A percentile compares a stretch with the other conserved stretches of the same genome.
These are phyloP conservation scores for Hanseniaspora hatyaiensis DNA, from an alignment of 805 yeast genomes.

Conservation along the genomic window DNA sequence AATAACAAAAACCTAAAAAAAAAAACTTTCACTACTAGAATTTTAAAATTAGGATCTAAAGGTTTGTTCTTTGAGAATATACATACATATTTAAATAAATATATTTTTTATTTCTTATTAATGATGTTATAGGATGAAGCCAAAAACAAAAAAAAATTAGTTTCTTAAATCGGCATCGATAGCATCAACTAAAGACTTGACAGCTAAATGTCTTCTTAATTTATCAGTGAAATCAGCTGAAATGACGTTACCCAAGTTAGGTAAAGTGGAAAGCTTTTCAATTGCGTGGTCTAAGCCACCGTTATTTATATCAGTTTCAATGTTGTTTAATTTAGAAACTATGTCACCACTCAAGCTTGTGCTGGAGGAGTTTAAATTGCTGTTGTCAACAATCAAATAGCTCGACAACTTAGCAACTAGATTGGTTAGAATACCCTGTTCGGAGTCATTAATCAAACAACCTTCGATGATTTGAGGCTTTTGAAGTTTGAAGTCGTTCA, in stretches of 20 bases:
- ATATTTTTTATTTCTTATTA: no score
- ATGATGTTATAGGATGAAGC: background rate
- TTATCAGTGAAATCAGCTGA: constrained; percentile 87
- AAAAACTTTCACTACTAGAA: no score
- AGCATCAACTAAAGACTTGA: constrained; percentile 63
- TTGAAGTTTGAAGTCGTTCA: constrained; percentile 66
- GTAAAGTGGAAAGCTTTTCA: constrained; percentile 76
- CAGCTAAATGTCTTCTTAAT: constrained; percentile 80
- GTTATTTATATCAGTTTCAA: background rate
- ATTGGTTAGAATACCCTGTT: constrained; percentile 92
- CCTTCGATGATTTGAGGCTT: constrained; percentile 81
- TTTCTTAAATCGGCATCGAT: constrained; percentile 44
- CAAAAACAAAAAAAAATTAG: background rate
- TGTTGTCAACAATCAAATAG: background rate
- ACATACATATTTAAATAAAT: no score
- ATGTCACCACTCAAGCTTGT: constrained; percentile 1
- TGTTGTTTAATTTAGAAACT: constrained; percentile 1
- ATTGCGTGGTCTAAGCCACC: constrained; percentile 81
- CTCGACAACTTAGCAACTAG: constrained; percentile 60
- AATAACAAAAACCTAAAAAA: no score
- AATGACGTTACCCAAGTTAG: constrained; percentile 85
- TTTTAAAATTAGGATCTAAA: no score
- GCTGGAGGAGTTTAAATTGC: background rate
- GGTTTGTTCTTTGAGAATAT: no score
- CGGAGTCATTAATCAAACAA: constrained; percentile 70